Percentiles rank a stretch among this genome's conserved stretches.
Conservation (phyloP, 192 early-diverging fungal genomes). For the Backusella macrospora region DNA sequence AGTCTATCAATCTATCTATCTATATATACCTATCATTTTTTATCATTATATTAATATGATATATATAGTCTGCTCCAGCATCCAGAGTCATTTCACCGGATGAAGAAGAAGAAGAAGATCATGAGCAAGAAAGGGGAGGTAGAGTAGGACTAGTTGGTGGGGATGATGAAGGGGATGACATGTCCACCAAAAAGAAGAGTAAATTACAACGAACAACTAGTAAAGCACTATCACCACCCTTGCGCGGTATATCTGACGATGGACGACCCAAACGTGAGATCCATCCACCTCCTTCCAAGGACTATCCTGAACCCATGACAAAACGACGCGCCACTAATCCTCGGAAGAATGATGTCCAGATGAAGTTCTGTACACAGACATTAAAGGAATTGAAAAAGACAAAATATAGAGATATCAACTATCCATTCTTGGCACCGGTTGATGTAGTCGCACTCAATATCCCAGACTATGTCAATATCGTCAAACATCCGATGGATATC, state of each 20-base stretch:
- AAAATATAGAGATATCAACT: constrained; percentile 67
- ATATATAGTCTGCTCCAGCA: constrained; percentile 16
- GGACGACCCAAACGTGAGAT: constrained; percentile 69
- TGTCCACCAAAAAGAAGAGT: neutral
- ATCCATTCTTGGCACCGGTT: constrained; percentile 83
- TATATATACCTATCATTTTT: neutral
- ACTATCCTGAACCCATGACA: constrained; percentile 47
- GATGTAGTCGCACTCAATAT: constrained; percentile 82
- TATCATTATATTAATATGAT: neutral
- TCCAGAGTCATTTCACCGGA: constrained; percentile 27
- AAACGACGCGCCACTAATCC: constrained; percentile 29
- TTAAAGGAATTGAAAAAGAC: constrained; percentile 70
- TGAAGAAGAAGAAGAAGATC: constrained; percentile 9
- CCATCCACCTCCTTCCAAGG: constrained; percentile 61
- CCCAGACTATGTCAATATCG: constrained; percentile 82
- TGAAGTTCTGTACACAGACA: constrained; percentile 64
- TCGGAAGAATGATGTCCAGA: constrained; percentile 58
- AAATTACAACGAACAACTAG: neutral
- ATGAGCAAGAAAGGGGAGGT: neutral
- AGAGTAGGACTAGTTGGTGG: neutral
- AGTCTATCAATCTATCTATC: neutral
- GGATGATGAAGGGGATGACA: neutral
- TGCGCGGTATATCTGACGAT: constrained; percentile 50
- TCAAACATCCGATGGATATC: constrained; percentile 91
- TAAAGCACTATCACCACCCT: neutral